Evolutionary conservation across 768 basidiomycete genomes (phyloP).

Genomic region (Panus rudis): DNA sequence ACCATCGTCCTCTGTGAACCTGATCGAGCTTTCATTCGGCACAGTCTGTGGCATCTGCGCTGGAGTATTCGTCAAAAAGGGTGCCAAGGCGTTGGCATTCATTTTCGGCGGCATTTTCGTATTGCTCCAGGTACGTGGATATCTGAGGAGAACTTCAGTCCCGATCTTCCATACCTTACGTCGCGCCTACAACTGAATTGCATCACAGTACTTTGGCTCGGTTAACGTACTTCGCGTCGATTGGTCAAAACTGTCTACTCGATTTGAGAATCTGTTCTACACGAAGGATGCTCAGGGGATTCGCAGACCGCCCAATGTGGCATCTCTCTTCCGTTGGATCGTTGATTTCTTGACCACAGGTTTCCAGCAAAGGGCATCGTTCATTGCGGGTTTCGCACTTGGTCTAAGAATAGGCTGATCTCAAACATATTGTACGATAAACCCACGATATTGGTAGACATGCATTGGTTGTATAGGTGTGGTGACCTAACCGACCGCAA

Average conservation of each 20-base stretch:
- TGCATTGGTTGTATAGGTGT: not conserved
- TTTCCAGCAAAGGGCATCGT: conserved; percentile 86
- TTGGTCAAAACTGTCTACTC: conserved; percentile 58
- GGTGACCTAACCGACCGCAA: not conserved
- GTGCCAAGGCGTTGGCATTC: conserved; percentile 78
- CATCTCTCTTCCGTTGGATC: conserved; percentile 56
- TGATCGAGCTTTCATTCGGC: conserved; percentile 82
- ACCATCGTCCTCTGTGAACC: conserved; percentile 67
- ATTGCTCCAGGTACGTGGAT: conserved; percentile 67
- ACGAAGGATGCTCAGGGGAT: conserved; percentile 49
- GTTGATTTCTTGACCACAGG: conserved; percentile 85
- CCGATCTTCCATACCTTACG: too few relatives aligned
- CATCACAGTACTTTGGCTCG: conserved; percentile 69
- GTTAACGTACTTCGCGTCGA: conserved; percentile 68
- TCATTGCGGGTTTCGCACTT: conserved; percentile 74
- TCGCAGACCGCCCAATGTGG: conserved; percentile 55
- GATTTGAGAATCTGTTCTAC: conserved; percentile 72
- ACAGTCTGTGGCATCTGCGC: conserved; percentile 84
- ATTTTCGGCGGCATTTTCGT: conserved; percentile 88
- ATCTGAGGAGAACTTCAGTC: not conserved
- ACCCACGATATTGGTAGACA: not conserved
- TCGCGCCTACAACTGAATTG: too few relatives aligned
- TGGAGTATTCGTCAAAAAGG: conserved; percentile 93
- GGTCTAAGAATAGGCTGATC: conserved; percentile 75
- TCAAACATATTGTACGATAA: not conserved